Evolutionary conservation across 805 yeast species (phyloP).

Genomic region (Sporopachydermia quercuum): DNA sequence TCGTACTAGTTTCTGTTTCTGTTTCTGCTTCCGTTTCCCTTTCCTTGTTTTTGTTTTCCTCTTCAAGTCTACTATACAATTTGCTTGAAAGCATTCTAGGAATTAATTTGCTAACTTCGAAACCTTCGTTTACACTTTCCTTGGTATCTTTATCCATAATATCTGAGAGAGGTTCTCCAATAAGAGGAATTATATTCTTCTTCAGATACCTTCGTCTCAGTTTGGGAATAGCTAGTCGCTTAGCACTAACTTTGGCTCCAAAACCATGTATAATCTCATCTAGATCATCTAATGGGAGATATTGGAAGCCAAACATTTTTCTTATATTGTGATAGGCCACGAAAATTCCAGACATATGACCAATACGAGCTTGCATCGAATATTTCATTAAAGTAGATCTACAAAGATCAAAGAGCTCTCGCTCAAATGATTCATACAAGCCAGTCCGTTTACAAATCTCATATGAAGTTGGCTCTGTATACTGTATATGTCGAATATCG

Average conservation of each 20-base stretch:
- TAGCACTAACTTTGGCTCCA: not conserved
- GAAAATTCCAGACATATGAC: conserved; percentile 93
- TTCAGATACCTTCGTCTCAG: no score
- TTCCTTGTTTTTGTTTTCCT: no score
- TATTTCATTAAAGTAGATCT: conserved; percentile 72
- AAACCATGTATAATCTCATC: conserved; percentile 48
- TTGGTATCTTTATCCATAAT: no score
- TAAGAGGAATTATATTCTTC: no score
- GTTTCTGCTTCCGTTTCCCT: no score
- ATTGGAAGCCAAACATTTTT: conserved; percentile 79
- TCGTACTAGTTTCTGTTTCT: no score
- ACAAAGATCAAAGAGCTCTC: conserved; percentile 65
- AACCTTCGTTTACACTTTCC: no score
- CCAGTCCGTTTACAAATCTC: conserved; percentile 52
- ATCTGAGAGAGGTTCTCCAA: no score
- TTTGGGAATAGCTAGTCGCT: not conserved
- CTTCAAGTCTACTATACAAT: no score
- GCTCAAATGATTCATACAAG: conserved; percentile 59
- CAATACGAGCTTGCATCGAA: conserved; percentile 82
- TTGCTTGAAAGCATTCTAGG: no score
- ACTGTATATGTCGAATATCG: conserved; percentile 50
- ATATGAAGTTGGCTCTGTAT: conserved; percentile 47
- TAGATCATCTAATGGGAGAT: conserved; percentile 58
- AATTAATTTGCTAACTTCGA: no score
- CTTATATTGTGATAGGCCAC: conserved; percentile 80